A percentile compares a stretch with the other conserved stretches of the same genome.
Conservation (phyloP, 257 asterid genomes). For the Vinca minor region DNA sequence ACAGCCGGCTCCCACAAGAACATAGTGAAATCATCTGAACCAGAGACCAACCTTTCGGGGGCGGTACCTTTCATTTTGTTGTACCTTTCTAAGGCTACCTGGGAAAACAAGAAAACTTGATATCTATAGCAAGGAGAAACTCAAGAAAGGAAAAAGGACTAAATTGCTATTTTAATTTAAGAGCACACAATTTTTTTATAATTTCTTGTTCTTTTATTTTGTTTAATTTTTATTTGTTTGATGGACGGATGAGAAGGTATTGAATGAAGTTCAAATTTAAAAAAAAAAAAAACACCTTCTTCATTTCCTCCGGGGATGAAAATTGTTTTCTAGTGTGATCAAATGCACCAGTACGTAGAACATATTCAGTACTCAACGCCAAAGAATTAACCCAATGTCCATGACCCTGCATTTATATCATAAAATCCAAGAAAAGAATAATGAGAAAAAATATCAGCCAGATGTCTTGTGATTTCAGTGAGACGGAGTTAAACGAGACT, state of each 20-base stretch:
- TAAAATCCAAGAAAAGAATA: slow-evolving; percentile 7
- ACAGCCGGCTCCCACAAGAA: slow-evolving; percentile 83
- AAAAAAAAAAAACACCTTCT: no score
- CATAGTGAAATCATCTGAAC: slow-evolving; percentile 97
- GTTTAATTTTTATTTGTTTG: not conserved
- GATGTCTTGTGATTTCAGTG: not conserved
- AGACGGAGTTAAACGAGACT: not conserved
- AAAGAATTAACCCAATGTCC: slow-evolving; percentile 97
- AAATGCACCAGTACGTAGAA: slow-evolving; percentile 87
- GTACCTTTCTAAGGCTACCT: slow-evolving; percentile 89
- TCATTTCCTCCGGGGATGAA: slow-evolving; percentile 85
- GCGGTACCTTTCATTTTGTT: slow-evolving; percentile 63
- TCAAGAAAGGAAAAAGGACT: slow-evolving; percentile 5
- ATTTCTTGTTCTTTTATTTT: not conserved
- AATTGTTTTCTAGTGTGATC: slow-evolving; percentile 64
- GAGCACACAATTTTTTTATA: not conserved
- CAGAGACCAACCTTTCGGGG: slow-evolving; percentile 88
- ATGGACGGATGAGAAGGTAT: not conserved
- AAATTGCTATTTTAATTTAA: not conserved
- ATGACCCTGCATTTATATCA: slow-evolving; percentile 57
- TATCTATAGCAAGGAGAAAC: slow-evolving; percentile 6
- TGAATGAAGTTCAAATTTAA: not conserved
- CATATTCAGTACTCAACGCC: slow-evolving; percentile 92
- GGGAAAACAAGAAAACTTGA: slow-evolving; percentile 16
- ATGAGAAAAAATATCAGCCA: not conserved